phyloP scores from a whole-genome alignment of 768 basidiomycete species.

The Suillus plorans region DNA sequence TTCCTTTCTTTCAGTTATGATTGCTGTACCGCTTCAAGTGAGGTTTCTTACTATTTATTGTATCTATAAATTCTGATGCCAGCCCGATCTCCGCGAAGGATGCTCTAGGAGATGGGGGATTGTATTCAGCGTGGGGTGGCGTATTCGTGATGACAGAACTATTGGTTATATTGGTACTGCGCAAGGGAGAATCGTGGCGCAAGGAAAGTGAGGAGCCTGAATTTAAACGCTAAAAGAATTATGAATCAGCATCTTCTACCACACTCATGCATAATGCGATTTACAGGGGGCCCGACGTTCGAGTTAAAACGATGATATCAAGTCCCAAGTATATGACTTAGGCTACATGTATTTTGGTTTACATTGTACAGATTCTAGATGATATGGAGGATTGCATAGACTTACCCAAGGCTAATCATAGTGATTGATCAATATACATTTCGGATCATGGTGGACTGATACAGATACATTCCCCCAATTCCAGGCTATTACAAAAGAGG shows the following conservation, averaged over 20 bases:
- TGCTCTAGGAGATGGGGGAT: conserved; percentile 74
- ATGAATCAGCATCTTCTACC: not conserved
- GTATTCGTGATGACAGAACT: conserved; percentile 52
- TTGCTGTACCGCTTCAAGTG: conserved; percentile 68
- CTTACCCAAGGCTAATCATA: not conserved
- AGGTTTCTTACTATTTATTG: conserved; percentile 12
- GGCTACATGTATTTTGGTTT: not conserved
- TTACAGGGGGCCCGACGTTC: not conserved
- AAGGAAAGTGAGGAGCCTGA: conserved; percentile 45
- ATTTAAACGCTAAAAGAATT: conserved; percentile 3
- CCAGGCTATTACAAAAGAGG: too few species aligned
- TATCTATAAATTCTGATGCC: not conserved
- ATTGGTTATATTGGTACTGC: conserved; percentile 56
- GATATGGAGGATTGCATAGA: not conserved
- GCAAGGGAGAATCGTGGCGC: conserved; percentile 63
- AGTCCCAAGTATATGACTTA: not conserved
- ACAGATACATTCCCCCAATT: too few species aligned
- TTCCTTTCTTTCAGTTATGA: conserved; percentile 69
- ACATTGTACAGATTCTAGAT: not conserved
- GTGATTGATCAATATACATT: not conserved
- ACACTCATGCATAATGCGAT: not conserved
- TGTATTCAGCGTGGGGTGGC: conserved; percentile 67
- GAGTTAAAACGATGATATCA: not conserved
- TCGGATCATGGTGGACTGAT: too few species aligned
- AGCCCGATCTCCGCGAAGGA: conserved; percentile 36